Percentiles rank a stretch among this genome's conserved stretches.
phyloP scores from a whole-genome alignment of 139 green algal species.

The Raphidocelis subcapitata region DNA sequence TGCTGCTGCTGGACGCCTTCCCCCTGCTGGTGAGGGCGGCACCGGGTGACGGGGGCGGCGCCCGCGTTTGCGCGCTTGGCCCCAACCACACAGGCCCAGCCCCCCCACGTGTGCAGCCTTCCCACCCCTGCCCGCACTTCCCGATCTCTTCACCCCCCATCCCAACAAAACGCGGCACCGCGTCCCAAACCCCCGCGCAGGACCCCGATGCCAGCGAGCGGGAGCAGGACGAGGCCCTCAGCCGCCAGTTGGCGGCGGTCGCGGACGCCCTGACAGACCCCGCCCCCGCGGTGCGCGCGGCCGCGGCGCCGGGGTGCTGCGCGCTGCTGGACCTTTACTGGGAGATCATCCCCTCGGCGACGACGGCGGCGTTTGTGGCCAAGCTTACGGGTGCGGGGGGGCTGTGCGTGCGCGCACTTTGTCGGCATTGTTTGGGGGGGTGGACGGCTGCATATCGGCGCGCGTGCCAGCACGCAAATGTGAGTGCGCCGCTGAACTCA shows the following conservation, averaged over 20 bases:
- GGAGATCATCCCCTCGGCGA: conserved; percentile 78
- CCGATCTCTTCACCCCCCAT: no score
- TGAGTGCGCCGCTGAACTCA: no score
- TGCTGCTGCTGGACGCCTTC: conserved; percentile 76
- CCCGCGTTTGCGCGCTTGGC: no score
- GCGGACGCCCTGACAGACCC: conserved; percentile 54
- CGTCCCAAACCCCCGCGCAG: conserved; percentile 31
- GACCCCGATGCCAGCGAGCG: conserved; percentile 53
- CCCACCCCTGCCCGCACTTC: no score
- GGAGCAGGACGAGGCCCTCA: conserved; percentile 63
- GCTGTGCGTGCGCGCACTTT: not conserved
- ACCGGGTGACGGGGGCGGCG: no score
- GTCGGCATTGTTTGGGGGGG: not conserved
- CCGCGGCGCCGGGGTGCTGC: conserved; percentile 53
- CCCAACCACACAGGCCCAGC: no score
- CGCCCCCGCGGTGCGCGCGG: conserved; percentile 59
- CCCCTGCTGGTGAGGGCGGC: conserved; percentile 58
- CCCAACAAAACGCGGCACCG: no score
- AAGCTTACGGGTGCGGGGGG: conserved; percentile 48
- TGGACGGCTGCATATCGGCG: not conserved
- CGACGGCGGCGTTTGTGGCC: conserved; percentile 54
- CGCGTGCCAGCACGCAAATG: no score
- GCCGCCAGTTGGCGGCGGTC: conserved; percentile 56
- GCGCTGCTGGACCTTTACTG: conserved; percentile 72
- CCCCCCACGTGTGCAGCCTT: no score